A percentile compares a stretch with the other conserved stretches of the same genome.
phyloP scores from a whole-genome alignment of 805 yeast genomes.

The Kodamaea kakaduensis region DNA sequence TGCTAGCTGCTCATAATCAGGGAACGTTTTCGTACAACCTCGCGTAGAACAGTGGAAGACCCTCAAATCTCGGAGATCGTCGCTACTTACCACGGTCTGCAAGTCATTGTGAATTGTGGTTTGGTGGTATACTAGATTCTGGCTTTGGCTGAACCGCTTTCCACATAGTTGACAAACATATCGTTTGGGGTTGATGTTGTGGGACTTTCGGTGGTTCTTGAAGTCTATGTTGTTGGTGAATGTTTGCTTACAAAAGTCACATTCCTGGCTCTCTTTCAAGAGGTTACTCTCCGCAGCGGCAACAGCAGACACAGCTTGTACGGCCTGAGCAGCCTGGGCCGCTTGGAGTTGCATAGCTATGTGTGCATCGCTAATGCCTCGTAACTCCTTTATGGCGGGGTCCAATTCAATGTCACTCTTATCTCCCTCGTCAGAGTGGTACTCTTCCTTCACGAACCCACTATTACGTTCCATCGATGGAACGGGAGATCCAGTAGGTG shows the following conservation, averaged over 20 bases:
- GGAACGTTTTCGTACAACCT: conserved; percentile 16
- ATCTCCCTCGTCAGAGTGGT: conserved; percentile 1
- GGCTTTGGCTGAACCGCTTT: conserved; percentile 12
- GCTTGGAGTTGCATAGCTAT: conserved; percentile 4
- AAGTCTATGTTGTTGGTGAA: conserved; percentile 10
- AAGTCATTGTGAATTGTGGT: conserved; percentile 11
- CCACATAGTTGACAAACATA: conserved; percentile 11
- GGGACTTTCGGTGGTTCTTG: conserved; percentile 12
- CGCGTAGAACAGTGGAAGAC: conserved; percentile 15
- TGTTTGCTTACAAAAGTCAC: conserved; percentile 8
- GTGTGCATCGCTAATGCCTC: conserved; percentile 4
- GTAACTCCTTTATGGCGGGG: conserved; percentile 6
- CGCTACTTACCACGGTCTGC: conserved; percentile 2
- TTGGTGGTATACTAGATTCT: conserved; percentile 12
- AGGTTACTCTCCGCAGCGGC: conserved; percentile 1
- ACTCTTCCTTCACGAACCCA: too few species aligned
- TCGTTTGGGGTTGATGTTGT: conserved; percentile 11
- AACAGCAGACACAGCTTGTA: conserved; percentile 7
- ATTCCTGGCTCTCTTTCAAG: conserved; percentile 1
- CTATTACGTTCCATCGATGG: too few species aligned
- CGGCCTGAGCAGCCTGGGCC: conserved; percentile 6
- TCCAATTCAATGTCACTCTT: conserved; percentile 6
- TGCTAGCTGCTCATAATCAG: conserved; percentile 12
- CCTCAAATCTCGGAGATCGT: conserved; percentile 7
- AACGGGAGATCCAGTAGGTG: too few species aligned